phyloP scores from a whole-genome alignment of 257 asterid genomes.

The Solanum chilense region DNA sequence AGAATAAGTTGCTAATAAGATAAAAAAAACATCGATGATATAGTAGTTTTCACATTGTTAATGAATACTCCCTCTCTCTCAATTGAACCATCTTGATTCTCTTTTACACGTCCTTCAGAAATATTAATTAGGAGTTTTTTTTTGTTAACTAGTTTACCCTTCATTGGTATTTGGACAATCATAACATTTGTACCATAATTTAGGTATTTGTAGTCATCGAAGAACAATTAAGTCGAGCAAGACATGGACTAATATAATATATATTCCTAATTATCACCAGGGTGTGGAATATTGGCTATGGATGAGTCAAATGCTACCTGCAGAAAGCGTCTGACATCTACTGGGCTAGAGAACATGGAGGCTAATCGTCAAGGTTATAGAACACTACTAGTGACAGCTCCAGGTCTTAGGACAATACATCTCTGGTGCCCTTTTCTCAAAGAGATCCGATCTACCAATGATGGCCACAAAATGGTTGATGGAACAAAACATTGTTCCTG shows the following conservation, averaged over 20 bases:
- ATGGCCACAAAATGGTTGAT: conserved; percentile 12
- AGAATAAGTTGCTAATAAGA: background rate
- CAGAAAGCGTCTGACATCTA: background rate
- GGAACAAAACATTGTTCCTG: conserved; percentile 14
- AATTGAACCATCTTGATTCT: background rate
- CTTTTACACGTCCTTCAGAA: background rate
- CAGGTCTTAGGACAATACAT: background rate
- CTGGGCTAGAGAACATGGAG: background rate
- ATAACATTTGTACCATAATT: background rate
- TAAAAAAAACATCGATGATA: background rate
- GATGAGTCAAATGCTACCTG: background rate
- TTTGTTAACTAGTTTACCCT: background rate
- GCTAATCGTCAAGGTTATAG: background rate
- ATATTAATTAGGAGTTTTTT: background rate
- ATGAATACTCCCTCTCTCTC: background rate
- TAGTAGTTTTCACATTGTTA: background rate
- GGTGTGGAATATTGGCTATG: conserved; percentile 13
- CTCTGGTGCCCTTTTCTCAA: background rate
- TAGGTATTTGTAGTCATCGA: background rate
- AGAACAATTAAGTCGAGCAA: background rate
- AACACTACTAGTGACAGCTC: background rate
- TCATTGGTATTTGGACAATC: background rate
- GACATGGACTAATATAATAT: background rate
- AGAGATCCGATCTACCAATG: background rate
- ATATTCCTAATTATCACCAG: conserved; percentile 1